These are phyloP conservation scores for Penicillium diatomitis DNA, from an alignment of 495 filamentous ascomycete species.

Conservation along the genomic window DNA sequence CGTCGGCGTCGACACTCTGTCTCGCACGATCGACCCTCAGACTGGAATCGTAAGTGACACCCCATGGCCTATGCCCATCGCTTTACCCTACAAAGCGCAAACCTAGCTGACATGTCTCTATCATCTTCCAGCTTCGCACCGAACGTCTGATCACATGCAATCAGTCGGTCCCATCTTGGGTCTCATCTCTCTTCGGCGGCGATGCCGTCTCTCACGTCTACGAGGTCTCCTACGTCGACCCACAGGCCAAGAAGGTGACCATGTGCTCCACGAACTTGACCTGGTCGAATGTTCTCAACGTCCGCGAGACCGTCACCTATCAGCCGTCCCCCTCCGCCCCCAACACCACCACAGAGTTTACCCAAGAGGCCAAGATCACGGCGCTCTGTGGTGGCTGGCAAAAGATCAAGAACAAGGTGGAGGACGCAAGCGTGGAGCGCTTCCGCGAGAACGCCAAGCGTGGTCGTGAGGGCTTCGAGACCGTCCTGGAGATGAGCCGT, in stretches of 20 bases:
- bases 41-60: slow-evolving; percentile 67
- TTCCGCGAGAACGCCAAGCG: slow-evolving; percentile 85
- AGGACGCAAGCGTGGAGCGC: slow-evolving; percentile 78
- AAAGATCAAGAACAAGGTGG: slow-evolving; percentile 85
- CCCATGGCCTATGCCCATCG: background rate
- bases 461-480: slow-evolving; percentile 88
- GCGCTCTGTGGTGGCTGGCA: slow-evolving; percentile 94
- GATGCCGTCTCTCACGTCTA: slow-evolving; percentile 72
- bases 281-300: slow-evolving; percentile 74
- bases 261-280: slow-evolving; percentile 93
- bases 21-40: slow-evolving; percentile 63
- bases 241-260: slow-evolving; percentile 68
- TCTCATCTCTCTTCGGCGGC: slow-evolving; percentile 67
- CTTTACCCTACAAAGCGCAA: background rate
- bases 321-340: slow-evolving; percentile 45
- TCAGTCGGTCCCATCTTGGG: slow-evolving; percentile 82
- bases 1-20: slow-evolving; percentile 85
- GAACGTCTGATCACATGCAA: slow-evolving; percentile 94
- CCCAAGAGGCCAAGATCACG: slow-evolving; percentile 83
- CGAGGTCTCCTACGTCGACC: slow-evolving; percentile 92
- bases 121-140: slow-evolving; percentile 61
- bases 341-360: slow-evolving; percentile 62
- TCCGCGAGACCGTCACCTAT: slow-evolving; percentile 86
- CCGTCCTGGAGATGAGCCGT: slow-evolving; percentile 86
- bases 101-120: slow-evolving; percentile 4